phyloP scores from a whole-genome alignment of 495 filamentous ascomycete genomes.

The Physcia stellaris region DNA sequence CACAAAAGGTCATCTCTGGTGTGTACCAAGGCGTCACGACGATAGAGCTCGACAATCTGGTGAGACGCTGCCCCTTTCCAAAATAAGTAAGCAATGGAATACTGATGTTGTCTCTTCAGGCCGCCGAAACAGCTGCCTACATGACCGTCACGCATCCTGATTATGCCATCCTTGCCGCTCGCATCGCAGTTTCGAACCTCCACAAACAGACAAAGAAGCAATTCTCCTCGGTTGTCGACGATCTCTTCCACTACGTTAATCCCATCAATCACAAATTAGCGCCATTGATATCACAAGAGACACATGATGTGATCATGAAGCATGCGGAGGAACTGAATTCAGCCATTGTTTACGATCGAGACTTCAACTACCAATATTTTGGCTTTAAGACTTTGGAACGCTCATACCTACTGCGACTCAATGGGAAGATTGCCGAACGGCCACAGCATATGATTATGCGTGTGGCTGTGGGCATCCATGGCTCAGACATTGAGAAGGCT shows the following conservation, averaged over 20 bases:
- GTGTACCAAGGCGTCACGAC: conserved; percentile 98
- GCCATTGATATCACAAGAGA: conserved; percentile 85
- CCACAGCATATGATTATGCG: conserved; percentile 99
- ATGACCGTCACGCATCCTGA: conserved; percentile 99
- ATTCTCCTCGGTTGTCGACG: conserved; percentile 83
- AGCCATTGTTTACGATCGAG: conserved; percentile 95
- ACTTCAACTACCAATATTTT: conserved; percentile 99
- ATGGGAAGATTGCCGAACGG: conserved; percentile 88
- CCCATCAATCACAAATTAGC: conserved; percentile 74
- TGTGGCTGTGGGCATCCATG: conserved; percentile 92
- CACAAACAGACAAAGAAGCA: conserved; percentile 99
- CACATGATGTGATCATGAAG: conserved; percentile 83
- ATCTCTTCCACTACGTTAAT: conserved; percentile 93
- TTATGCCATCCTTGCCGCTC: conserved; percentile 96
- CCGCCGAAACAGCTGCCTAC: conserved; percentile 96
- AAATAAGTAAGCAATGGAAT: not conserved
- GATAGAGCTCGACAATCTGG: conserved; percentile 88
- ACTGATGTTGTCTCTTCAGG: conserved; percentile 37
- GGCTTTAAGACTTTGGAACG: conserved; percentile 99
- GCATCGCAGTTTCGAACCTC: conserved; percentile 97
- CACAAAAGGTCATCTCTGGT: conserved; percentile 97
- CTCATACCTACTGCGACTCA: conserved; percentile 84
- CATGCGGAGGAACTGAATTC: conserved; percentile 95
- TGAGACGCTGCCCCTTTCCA: conserved; percentile 22
- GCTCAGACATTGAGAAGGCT: conserved; percentile 81